phyloP scores from a whole-genome alignment of 2,329 filamentous ascomycete genomes.

The Leptodontidium sp. region DNA sequence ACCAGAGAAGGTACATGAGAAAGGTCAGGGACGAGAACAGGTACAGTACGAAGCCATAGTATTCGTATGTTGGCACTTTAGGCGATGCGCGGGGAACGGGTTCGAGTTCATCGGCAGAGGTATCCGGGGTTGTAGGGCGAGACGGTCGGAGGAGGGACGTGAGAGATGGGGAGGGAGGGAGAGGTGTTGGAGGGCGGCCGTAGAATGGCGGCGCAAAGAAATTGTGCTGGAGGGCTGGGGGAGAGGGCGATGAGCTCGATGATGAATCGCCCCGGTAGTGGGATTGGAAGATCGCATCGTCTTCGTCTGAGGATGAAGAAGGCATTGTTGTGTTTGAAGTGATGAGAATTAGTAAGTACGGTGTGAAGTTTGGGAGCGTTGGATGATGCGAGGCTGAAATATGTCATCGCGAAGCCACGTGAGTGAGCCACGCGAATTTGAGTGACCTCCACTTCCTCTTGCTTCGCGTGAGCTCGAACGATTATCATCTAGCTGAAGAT shows the following conservation, averaged over 20 bases:
- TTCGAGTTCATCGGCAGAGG: conserved; percentile 83
- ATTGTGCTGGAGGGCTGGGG: conserved; percentile 52
- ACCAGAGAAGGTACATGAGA: conserved; percentile 73
- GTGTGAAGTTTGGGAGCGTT: neutral
- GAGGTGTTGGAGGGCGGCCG: conserved; percentile 91
- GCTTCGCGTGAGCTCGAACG: neutral
- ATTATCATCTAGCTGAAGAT: too few species aligned
- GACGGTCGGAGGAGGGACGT: conserved; percentile 91
- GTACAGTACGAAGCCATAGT: conserved; percentile 98
- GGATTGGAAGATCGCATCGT: conserved; percentile 42
- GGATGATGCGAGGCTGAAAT: neutral
- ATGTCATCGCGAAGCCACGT: conserved; percentile 13
- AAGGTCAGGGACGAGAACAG: conserved; percentile 87
- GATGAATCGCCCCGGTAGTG: conserved; percentile 42
- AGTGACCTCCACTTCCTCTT: neutral
- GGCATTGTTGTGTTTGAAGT: conserved; percentile 27
- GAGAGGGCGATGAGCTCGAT: conserved; percentile 42
- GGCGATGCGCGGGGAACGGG: conserved; percentile 84
- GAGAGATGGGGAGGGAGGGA: conserved; percentile 90
- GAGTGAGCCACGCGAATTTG: neutral
- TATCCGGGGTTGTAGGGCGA: conserved; percentile 91
- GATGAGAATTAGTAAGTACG: neutral
- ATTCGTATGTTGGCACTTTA: conserved; percentile 98
- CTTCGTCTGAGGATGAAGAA: conserved; percentile 39
- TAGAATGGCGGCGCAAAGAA: conserved; percentile 88